A percentile compares a stretch with the other conserved stretches of the same genome.
These are phyloP conservation scores for Thielaviopsis musarum DNA, from an alignment of 2,329 filamentous ascomycete genomes.

Conservation along the genomic window DNA sequence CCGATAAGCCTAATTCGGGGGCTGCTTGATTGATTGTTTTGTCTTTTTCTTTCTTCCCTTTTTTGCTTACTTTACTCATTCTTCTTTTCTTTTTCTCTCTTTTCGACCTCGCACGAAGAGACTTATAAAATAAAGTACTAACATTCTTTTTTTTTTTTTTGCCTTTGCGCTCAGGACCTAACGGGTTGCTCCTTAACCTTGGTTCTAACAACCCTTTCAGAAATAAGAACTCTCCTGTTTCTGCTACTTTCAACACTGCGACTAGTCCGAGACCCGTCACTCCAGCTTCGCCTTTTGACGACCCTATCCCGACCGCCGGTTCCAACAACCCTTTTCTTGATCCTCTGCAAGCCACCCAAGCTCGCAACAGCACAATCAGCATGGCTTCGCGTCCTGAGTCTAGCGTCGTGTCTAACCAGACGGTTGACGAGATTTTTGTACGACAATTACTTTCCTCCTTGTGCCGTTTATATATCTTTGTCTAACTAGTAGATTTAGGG, in stretches of 20 bases:
- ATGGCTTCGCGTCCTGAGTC: slow-evolving; percentile 33
- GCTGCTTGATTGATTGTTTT: slow-evolving; percentile 6
- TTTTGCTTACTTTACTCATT: not conserved
- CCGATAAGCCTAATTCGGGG: not conserved
- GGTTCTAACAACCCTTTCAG: slow-evolving; percentile 72
- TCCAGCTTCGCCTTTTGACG: slow-evolving; percentile 42
- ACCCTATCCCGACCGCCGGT: slow-evolving; percentile 36
- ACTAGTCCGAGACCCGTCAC: slow-evolving; percentile 18
- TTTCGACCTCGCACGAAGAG: slow-evolving; percentile 21
- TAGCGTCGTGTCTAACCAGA: slow-evolving; percentile 24
- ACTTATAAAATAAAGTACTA: slow-evolving; percentile 24
- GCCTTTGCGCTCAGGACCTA: slow-evolving; percentile 20
- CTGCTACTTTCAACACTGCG: slow-evolving; percentile 17
- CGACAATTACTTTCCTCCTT: slow-evolving; percentile 24
- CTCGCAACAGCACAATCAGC: slow-evolving; percentile 4
- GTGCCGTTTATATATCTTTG: not conserved
- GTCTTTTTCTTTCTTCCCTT: slow-evolving; percentile 12
- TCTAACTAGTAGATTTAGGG: slow-evolving; percentile 4
- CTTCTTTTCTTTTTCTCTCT: slow-evolving; percentile 2
- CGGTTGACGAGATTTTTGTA: slow-evolving; percentile 63
- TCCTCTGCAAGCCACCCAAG: slow-evolving; percentile 16
- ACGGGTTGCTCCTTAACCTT: slow-evolving; percentile 45
- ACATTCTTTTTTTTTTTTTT: slow-evolving; percentile 27
- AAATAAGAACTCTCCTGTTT: slow-evolving; percentile 46
- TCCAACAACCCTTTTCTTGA: slow-evolving; percentile 67